Evolutionary conservation across 345 rosid genomes (phyloP), one percentile per base, ranked within the genome.

Genomic region (Gossypium ekmanianum): DNA sequence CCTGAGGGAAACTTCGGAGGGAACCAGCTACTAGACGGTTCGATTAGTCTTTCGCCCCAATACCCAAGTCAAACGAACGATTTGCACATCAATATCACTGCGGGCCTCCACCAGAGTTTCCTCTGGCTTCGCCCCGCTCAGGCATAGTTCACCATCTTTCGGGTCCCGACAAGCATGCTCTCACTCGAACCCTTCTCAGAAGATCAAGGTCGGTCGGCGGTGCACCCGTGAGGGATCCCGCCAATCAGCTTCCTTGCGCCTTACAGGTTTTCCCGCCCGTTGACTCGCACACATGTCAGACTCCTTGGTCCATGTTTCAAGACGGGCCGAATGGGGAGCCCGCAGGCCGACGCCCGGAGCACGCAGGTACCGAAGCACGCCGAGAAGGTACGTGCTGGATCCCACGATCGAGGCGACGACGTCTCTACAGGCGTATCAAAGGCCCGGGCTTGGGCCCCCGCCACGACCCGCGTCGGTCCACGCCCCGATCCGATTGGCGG

Each of bases 1-100:
- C 29, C 52, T 43, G 70, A 66, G 70, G 82, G 83, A 80, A 80
- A 80, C 83, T 80, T 80, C 76, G 78, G 78, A 61, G 74, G 82
- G 80, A 82, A 82, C 80, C 73, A 74, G 69, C 83, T 83, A 79
- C 83, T 77, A 79, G 75, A 77, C 47, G 81, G 81, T 79, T 79
- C 74, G 81, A 80, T 83, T 80, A 79, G 83, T 83, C 85, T 83
- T 83, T 83, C 85, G 81, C 85, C 83, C 79, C 81, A 77, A 83
- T 83, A 80, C 85, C 81, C 79, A 79, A 79, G 77, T 82, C 61
- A 54, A 66, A 76, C 76, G 76, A 82, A 73, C 75, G 81, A 77
- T 81, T 81, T 77, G 83, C 78, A 81, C 76, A 74, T 74, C 63
- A 58, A 17, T 24, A 58, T 58, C 39, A 77, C 64, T 83, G 86